phyloP scores from a whole-genome alignment of 441 rosid genomes.

The Euphorbia corollata region DNA sequence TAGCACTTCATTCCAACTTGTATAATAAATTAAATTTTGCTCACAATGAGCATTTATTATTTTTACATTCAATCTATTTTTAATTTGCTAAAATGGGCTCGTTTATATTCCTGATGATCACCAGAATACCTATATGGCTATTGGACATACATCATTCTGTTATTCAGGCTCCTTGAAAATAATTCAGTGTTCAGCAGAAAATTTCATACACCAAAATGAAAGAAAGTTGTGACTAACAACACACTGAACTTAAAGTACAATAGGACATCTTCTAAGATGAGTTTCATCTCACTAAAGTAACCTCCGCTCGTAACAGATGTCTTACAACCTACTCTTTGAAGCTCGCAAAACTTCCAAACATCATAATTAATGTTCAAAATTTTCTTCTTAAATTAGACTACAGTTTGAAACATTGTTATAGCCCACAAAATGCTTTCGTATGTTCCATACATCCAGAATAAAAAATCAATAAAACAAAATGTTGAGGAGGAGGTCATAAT shows the following conservation, averaged over 20 bases:
- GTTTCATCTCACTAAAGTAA: neutral
- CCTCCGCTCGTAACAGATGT: neutral
- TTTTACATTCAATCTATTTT: constrained; percentile 1
- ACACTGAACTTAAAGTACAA: neutral
- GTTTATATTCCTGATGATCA: neutral
- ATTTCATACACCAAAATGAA: neutral
- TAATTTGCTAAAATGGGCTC: neutral
- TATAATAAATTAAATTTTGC: neutral
- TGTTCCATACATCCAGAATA: neutral
- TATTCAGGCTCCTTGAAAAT: neutral
- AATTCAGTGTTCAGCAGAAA: neutral
- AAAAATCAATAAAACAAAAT: neutral
- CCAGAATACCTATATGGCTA: neutral
- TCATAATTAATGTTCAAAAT: neutral
- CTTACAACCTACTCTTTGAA: neutral
- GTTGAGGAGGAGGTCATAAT: neutral
- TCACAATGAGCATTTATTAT: neutral
- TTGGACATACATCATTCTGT: neutral
- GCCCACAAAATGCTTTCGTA: neutral
- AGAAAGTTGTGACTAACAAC: neutral
- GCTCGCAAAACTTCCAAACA: neutral
- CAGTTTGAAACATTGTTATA: neutral
- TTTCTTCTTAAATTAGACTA: constrained; percentile 3
- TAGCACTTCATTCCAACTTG: constrained; percentile 9
- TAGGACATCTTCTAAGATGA: neutral